Conservation (phyloP, 1,284 basidiomycete genomes). For the Ustanciosporium gigantosporum region DNA sequence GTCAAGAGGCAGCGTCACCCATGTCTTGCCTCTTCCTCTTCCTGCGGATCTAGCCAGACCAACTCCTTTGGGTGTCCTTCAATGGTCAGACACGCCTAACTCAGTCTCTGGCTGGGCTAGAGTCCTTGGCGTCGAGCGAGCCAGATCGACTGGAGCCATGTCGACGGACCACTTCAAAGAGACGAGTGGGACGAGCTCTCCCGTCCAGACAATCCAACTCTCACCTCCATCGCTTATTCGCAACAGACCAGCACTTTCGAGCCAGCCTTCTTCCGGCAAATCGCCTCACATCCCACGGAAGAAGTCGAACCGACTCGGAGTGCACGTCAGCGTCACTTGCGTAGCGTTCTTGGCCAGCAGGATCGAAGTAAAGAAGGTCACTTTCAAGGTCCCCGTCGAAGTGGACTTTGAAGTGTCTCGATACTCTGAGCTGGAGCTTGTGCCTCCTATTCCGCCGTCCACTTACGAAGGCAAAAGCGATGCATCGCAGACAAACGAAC, state of each 20-base stretch:
- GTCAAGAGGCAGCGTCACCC: slow-evolving; percentile 29
- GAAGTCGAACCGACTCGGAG: slow-evolving; percentile 5
- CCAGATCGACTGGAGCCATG: slow-evolving; percentile 7
- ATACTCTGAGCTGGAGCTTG: slow-evolving; percentile 22
- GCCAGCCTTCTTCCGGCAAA: not conserved
- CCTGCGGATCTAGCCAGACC: slow-evolving; percentile 16
- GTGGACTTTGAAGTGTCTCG: slow-evolving; percentile 19
- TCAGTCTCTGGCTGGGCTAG: slow-evolving; percentile 38
- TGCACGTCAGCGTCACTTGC: slow-evolving; percentile 30
- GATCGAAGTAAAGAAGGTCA: slow-evolving; percentile 24
- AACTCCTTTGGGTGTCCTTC: slow-evolving; percentile 26
- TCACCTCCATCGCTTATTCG: too few species aligned
- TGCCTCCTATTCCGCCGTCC: not conserved
- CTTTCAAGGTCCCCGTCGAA: slow-evolving; percentile 10
- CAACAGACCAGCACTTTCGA: too few species aligned
- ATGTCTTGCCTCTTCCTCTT: slow-evolving; percentile 30
- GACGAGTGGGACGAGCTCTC: not conserved
- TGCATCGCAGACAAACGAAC: too few species aligned
- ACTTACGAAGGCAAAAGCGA: not conserved
- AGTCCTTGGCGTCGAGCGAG: slow-evolving; percentile 36
- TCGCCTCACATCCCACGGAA: not conserved
- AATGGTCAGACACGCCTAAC: slow-evolving; percentile 42
- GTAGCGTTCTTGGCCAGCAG: slow-evolving; percentile 29
- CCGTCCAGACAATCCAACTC: not conserved
- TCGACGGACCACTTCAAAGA: slow-evolving; percentile 9